A percentile compares a stretch with the other conserved stretches of the same genome.
phyloP scores from a whole-genome alignment of 2,329 filamentous ascomycete genomes.

The Ilyonectria mors-panacis region DNA sequence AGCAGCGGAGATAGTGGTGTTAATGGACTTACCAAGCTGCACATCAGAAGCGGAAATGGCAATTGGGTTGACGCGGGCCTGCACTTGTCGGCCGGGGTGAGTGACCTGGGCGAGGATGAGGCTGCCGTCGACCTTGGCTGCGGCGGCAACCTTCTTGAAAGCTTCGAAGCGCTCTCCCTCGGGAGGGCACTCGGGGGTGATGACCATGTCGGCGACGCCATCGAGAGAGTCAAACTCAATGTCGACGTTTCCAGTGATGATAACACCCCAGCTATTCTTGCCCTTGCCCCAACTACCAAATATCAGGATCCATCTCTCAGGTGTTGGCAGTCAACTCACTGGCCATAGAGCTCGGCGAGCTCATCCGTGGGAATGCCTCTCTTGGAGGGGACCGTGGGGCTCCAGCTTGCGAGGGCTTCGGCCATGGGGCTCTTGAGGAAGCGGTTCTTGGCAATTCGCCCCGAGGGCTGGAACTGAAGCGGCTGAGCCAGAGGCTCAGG shows the following conservation, averaged over 20 bases:
- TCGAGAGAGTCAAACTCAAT: constrained; percentile 73
- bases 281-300: constrained; percentile 57
- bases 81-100: constrained; percentile 61
- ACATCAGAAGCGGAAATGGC: constrained; percentile 61
- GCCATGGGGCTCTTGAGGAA: constrained; percentile 79
- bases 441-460: constrained; percentile 71
- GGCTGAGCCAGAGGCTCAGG: constrained; percentile 56
- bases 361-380: constrained; percentile 61
- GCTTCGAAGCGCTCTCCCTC: constrained; percentile 73
- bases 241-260: constrained; percentile 76
- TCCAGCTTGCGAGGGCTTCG: constrained; percentile 74
- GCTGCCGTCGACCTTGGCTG: constrained; percentile 70
- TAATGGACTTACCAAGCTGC: constrained; percentile 46
- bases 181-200: constrained; percentile 66
- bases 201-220: constrained; percentile 69
- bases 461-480: constrained; percentile 60
- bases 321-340: constrained; percentile 59
- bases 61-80: constrained; percentile 48
- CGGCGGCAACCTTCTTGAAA: constrained; percentile 70
- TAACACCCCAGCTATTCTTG: constrained; percentile 68
- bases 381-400: constrained; percentile 63
- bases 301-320: constrained; percentile 18
- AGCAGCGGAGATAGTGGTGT: neutral
- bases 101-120: constrained; percentile 74
- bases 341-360: constrained; percentile 69